phyloP scores from a whole-genome alignment of 805 yeast species.

The Hyphopichia homilentoma region DNA sequence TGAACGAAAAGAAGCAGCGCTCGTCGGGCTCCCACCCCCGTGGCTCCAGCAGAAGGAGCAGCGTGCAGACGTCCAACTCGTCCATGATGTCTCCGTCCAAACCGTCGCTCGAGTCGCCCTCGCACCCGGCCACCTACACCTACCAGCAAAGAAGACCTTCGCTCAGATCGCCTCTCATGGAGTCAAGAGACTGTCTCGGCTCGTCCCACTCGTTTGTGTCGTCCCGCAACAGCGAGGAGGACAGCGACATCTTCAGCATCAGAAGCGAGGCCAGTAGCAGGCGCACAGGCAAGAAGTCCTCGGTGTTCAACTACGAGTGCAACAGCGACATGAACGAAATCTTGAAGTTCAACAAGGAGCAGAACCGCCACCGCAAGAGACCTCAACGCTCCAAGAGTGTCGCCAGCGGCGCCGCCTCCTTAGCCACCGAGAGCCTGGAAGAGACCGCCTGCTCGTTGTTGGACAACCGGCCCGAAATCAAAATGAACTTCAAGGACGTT shows the following conservation, averaged over 20 bases:
- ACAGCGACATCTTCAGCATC: neutral
- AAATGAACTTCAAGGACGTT: neutral
- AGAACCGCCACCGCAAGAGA: constrained; percentile 2
- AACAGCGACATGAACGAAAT: constrained; percentile 13
- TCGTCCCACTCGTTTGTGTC: neutral
- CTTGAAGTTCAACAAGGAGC: constrained; percentile 10
- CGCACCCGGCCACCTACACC: neutral
- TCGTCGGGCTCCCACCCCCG: neutral
- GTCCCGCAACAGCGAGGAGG: neutral
- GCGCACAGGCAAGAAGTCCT: constrained; percentile 4
- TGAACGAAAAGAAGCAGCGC: constrained; percentile 9
- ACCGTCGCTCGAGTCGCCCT: too few species aligned
- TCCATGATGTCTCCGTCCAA: neutral
- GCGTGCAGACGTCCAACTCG: neutral
- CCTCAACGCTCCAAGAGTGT: neutral
- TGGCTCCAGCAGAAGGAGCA: neutral
- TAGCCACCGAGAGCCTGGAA: neutral
- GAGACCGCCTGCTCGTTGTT: neutral
- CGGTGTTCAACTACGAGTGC: constrained; percentile 10
- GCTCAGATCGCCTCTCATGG: neutral
- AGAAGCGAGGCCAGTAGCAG: neutral
- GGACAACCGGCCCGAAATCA: neutral
- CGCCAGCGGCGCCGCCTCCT: constrained; percentile 1
- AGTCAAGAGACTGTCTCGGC: too few species aligned
- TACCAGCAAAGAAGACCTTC: neutral